Evolutionary conservation across 306 rosid species (phyloP).

Genomic region (Inga oerstediana): DNA sequence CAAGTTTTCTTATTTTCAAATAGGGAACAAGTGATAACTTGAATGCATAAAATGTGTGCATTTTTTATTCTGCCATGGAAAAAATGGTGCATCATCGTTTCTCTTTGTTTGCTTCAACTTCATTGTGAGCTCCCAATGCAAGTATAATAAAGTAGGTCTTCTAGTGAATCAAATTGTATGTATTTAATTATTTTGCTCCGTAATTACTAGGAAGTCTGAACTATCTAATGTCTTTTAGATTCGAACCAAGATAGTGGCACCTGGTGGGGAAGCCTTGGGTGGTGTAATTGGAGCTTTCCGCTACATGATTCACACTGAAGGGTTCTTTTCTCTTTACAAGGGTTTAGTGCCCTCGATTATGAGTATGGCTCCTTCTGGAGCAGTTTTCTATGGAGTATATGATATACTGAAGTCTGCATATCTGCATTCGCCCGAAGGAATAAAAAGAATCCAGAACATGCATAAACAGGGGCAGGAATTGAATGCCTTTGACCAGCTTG

Average conservation of each 20-base stretch:
- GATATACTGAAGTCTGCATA: conserved; percentile 84
- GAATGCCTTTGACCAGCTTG: conserved; percentile 89
- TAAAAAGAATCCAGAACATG: conserved; percentile 72
- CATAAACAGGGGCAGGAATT: conserved; percentile 64
- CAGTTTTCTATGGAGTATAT: conserved; percentile 92
- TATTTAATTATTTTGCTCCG: conserved; percentile 26
- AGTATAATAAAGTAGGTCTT: background rate
- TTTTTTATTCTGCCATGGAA: conserved; percentile 17
- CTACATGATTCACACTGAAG: conserved; percentile 89
- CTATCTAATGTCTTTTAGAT: conserved; percentile 55
- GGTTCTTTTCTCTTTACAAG: conserved; percentile 90
- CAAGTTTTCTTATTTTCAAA: background rate
- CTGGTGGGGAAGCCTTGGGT: conserved; percentile 95
- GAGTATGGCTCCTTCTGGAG: conserved; percentile 98
- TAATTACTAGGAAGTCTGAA: conserved; percentile 29
- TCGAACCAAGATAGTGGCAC: conserved; percentile 92
- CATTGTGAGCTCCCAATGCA: conserved; percentile 19
- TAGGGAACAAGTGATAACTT: background rate
- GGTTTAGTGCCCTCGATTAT: conserved; percentile 90
- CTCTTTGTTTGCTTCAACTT: conserved; percentile 18
- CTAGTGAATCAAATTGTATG: conserved; percentile 9
- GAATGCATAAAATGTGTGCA: conserved; percentile 16
- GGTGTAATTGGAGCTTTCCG: conserved; percentile 88
- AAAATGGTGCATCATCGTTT: conserved; percentile 15
- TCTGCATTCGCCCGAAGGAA: conserved; percentile 90